Conservation (phyloP, 176 grass and related monocot species). For the Hordeum marinum region DNA sequence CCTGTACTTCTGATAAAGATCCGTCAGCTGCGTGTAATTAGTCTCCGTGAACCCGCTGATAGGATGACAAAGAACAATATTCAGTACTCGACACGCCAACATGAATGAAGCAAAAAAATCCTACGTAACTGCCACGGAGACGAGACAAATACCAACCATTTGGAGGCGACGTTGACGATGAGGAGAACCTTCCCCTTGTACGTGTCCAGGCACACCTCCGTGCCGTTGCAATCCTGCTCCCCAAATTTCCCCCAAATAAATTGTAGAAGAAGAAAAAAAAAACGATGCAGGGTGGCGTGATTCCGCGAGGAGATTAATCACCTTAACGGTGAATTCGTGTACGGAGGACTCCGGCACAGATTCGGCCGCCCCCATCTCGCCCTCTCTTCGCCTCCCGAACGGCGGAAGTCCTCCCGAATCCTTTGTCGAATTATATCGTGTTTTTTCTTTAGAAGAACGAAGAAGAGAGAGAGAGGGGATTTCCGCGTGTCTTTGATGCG, state of each 20-base stretch:
- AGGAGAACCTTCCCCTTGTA: conserved; percentile 95
- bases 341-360: conserved; percentile 69
- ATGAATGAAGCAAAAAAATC: neutral
- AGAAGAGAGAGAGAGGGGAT: neutral
- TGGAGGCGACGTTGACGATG: conserved; percentile 92
- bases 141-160: conserved; percentile 50
- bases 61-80: neutral
- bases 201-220: conserved; percentile 59
- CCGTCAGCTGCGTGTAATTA: conserved; percentile 85
- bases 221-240: conserved; percentile 73
- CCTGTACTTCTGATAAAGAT: conserved; percentile 83
- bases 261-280: neutral
- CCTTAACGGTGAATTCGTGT: conserved; percentile 93
- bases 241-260: neutral
- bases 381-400: neutral
- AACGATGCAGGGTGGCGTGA: conserved; percentile 8
- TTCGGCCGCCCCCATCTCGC: conserved; percentile 57
- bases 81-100: neutral
- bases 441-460: neutral
- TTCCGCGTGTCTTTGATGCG: neutral
- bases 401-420: conserved; percentile 5
- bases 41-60: conserved; percentile 81
- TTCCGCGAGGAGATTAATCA: neutral
- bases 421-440: conserved; percentile 10
- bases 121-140: neutral